Base-by-base conservation (phyloP, 1,139 yeast genomes). In the Geotrichum siamense region DNA sequence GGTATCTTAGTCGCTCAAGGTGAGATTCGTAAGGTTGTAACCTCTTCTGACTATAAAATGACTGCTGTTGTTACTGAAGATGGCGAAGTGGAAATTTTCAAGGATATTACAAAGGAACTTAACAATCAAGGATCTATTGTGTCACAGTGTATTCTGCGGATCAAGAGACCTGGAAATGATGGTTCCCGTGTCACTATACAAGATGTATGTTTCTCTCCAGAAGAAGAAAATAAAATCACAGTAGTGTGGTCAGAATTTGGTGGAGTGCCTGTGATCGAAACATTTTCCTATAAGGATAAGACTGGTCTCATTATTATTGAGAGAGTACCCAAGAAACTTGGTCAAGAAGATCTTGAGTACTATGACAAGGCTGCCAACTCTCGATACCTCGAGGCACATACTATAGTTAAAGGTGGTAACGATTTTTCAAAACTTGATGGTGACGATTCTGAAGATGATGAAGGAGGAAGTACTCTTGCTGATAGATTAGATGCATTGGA, bases 191-290 rank as follows among this genome's bases (percentile, higher is more conserved):
- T 33, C n/a, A 9, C 19, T 33, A n/a, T 33, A 10, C 44, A 47
- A 36, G 42, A 31, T 23, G 42, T 41, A 22, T 33, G 27, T 21
- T 33, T 33, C 27, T 17, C 51, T 44, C 17, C 17, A 19, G 30
- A 43, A 27, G 22, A 25, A 19, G 30, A 44, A 25, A 38, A 55
- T 10, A 63, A 63, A 53, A 63, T 54, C 44, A 62, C 69, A 15
- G 60, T 79, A 23, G 65, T 79, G 1, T 87, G 95, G 94, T 64
- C 82, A 41, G 94, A 86, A 60, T 77, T 75, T 51, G 82, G 82
- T 6, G 70, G 73, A 17, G 64, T 76, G 13, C 81, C 91, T 13
- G 73, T 71, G 43, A 81, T 83, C 57, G 89, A 82, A 45, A 65
- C 71, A 3, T 53, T 79, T 20, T 65, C 66, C 46, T 79, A 89